A percentile compares a stretch with the other conserved stretches of the same genome.
Evolutionary conservation across 2,329 filamentous ascomycete species (phyloP).

Genomic region (Teratosphaeria destructans): DNA sequence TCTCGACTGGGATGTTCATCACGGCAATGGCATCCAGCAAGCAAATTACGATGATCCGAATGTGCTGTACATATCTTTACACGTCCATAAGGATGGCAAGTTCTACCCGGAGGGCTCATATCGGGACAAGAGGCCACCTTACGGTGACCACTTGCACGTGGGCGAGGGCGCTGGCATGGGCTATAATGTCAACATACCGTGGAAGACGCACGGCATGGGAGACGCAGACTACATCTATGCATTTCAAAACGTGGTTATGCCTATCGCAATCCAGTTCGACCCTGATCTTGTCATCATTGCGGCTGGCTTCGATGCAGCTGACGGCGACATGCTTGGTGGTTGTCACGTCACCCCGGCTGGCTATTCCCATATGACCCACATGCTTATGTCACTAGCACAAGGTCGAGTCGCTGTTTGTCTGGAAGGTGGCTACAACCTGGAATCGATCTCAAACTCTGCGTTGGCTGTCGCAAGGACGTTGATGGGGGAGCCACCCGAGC

Average conservation of each 20-base stretch:
- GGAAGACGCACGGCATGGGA: slow-evolving; percentile 67
- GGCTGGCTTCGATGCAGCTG: slow-evolving; percentile 90
- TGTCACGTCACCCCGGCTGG: slow-evolving; percentile 86
- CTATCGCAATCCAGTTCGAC: slow-evolving; percentile 84
- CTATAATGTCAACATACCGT: slow-evolving; percentile 59
- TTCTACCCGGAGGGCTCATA: slow-evolving; percentile 68
- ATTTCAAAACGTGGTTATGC: slow-evolving; percentile 94
- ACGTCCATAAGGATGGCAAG: slow-evolving; percentile 70
- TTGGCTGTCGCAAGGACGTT: slow-evolving; percentile 83
- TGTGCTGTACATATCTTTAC: slow-evolving; percentile 87
- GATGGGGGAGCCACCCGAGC: slow-evolving; percentile 84
- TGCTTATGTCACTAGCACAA: slow-evolving; percentile 89
- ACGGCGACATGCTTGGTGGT: slow-evolving; percentile 82
- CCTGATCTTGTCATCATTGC: slow-evolving; percentile 93
- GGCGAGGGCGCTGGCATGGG: slow-evolving; percentile 48
- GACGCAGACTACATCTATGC: slow-evolving; percentile 95
- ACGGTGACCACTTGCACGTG: slow-evolving; percentile 50
- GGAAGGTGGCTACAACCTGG: slow-evolving; percentile 90
- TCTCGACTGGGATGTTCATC: slow-evolving; percentile 76
- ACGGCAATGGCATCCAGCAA: slow-evolving; percentile 88
- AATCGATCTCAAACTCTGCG: slow-evolving; percentile 85
- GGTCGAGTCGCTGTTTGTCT: slow-evolving; percentile 88
- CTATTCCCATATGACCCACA: slow-evolving; percentile 98
- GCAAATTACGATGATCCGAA: slow-evolving; percentile 94
- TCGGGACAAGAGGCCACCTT: slow-evolving; percentile 43